A percentile compares a stretch with the other conserved stretches of the same genome.
These are phyloP conservation scores for Cucumis melo DNA, from an alignment of 306 rosid genomes.

Conservation along the genomic window DNA sequence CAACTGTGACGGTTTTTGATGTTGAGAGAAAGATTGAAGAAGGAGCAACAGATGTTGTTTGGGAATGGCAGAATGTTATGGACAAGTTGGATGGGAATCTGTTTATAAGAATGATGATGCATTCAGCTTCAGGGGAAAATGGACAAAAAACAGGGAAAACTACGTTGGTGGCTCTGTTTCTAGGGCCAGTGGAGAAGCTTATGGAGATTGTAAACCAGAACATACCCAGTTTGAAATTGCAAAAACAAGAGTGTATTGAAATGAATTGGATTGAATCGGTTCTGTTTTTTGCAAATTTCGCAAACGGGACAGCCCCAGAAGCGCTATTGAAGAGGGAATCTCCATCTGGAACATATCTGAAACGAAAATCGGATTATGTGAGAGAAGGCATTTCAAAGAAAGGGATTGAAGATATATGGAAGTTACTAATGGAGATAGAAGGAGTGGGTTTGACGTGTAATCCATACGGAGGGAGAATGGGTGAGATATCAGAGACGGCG, in stretches of 20 bases:
- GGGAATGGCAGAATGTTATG: constrained; percentile 11
- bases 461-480: constrained; percentile 37
- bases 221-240: constrained; percentile 16
- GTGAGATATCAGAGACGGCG: constrained; percentile 26
- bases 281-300: constrained; percentile 4
- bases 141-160: neutral
- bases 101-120: neutral
- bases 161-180: constrained; percentile 6
- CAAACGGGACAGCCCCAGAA: constrained; percentile 2
- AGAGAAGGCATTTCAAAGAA: constrained; percentile 13
- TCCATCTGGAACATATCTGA: neutral
- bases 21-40: constrained; percentile 4
- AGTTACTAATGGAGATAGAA: constrained; percentile 4
- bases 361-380: constrained; percentile 19
- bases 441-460: neutral
- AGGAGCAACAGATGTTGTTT: neutral
- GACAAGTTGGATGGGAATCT: constrained; percentile 14
- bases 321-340: constrained; percentile 3
- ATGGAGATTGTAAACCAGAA: neutral
- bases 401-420: constrained; percentile 19
- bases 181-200: constrained; percentile 8
- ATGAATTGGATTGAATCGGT: constrained; percentile 21
- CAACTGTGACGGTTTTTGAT: constrained; percentile 10
- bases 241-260: constrained; percentile 12
- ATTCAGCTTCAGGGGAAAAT: neutral